A percentile compares a stretch with the other conserved stretches of the same genome.
Conservation (phyloP, 78 protist species). For the Bodo saltans region DNA sequence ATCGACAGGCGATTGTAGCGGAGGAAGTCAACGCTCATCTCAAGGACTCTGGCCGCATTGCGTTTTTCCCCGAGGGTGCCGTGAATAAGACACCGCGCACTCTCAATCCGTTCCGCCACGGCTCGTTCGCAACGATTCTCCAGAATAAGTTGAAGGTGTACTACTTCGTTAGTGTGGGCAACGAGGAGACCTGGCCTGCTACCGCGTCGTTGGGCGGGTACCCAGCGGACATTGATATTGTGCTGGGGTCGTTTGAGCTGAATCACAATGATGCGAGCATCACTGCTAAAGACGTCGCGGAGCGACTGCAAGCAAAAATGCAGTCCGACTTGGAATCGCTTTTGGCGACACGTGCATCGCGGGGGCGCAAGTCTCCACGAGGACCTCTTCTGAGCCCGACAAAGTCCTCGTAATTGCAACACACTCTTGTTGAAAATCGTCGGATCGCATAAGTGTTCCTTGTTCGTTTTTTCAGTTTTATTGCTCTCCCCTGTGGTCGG, state of each 20-base stretch:
- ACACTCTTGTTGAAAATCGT: too few species aligned
- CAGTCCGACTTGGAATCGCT: neutral
- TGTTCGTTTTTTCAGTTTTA: too few species aligned
- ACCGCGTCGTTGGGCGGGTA: neutral
- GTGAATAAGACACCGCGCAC: constrained; percentile 6
- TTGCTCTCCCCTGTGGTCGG: too few species aligned
- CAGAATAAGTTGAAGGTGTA: neutral
- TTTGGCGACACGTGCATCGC: too few species aligned
- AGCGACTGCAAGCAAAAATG: neutral
- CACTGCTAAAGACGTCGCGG: neutral
- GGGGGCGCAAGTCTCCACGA: too few species aligned
- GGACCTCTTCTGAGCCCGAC: too few species aligned
- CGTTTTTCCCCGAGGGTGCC: constrained; percentile 27
- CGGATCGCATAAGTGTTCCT: too few species aligned
- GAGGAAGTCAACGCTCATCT: neutral
- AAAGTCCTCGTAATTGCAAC: too few species aligned
- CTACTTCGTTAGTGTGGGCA: neutral
- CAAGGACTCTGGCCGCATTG: neutral
- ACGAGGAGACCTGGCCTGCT: constrained; percentile 16
- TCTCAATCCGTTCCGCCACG: constrained; percentile 5
- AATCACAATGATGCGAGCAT: neutral
- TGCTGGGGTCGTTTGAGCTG: neutral
- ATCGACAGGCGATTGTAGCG: neutral
- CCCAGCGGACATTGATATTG: constrained; percentile 6
- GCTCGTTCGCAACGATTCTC: neutral